phyloP scores from a whole-genome alignment of 768 basidiomycete genomes.

The Russula compacta region DNA sequence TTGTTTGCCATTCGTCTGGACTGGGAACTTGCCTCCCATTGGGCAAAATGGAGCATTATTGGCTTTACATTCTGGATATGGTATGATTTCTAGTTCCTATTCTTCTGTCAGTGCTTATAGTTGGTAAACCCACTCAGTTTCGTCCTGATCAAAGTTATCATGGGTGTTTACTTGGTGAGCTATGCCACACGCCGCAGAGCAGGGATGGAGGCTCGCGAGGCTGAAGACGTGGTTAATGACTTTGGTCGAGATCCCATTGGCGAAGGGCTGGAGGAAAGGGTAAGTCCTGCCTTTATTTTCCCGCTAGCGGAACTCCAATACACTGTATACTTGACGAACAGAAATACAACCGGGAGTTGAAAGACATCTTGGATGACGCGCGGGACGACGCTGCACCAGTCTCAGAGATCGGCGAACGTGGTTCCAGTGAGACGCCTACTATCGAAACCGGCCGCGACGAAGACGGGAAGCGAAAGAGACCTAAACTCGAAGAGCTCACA shows the following conservation, averaged over 20 bases:
- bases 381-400: conserved; percentile 59
- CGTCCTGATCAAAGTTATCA: conserved; percentile 83
- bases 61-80: conserved; percentile 75
- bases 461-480: conserved; percentile 38
- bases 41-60: conserved; percentile 56
- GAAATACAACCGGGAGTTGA: conserved; percentile 79
- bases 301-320: not conserved
- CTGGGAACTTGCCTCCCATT: conserved; percentile 41
- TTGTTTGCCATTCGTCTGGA: conserved; percentile 28
- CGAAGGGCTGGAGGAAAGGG: conserved; percentile 80
- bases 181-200: conserved; percentile 68
- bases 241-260: conserved; percentile 88
- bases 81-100: conserved; percentile 35
- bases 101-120: not conserved
- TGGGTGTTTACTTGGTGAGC: conserved; percentile 79
- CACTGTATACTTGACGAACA: conserved; percentile 23
- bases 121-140: conserved; percentile 37
- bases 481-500: conserved; percentile 81
- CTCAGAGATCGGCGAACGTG: conserved; percentile 64
- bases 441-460: conserved; percentile 2
- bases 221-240: conserved; percentile 72
- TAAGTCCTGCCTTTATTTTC: conserved; percentile 26
- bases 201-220: conserved; percentile 70
- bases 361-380: conserved; percentile 56
- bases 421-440: conserved; percentile 16